phyloP scores from a whole-genome alignment of 192 early-diverging fungal species.

The Backusella sp. region DNA sequence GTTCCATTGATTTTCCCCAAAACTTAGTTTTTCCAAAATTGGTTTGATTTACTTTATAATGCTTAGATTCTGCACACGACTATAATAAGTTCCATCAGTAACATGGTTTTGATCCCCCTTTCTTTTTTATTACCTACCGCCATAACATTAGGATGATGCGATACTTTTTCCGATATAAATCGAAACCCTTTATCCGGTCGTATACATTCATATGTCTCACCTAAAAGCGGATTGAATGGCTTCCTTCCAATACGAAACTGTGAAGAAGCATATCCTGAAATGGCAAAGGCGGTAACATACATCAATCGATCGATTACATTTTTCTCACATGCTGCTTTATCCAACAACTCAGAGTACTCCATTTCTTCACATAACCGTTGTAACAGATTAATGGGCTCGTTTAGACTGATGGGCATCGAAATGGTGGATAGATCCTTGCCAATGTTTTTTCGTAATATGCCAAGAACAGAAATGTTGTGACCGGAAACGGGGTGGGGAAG shows the following conservation, averaged over 20 bases:
- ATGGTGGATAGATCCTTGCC: slow-evolving; percentile 95
- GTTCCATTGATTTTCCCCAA: slow-evolving; percentile 83
- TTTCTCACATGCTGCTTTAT: slow-evolving; percentile 59
- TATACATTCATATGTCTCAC: slow-evolving; percentile 93
- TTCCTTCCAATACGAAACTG: slow-evolving; percentile 82
- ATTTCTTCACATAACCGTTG: slow-evolving; percentile 92
- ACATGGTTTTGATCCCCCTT: slow-evolving; percentile 50
- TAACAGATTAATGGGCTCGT: slow-evolving; percentile 90
- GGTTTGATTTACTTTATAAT: slow-evolving; percentile 84
- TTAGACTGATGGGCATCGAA: slow-evolving; percentile 92
- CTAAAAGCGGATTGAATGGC: slow-evolving; percentile 90
- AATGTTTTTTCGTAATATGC: slow-evolving; percentile 85
- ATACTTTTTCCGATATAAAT: slow-evolving; percentile 94
- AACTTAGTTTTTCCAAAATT: slow-evolving; percentile 88
- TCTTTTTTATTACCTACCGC: slow-evolving; percentile 29
- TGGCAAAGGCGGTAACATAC: slow-evolving; percentile 80
- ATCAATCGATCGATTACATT: slow-evolving; percentile 74
- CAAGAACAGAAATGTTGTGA: slow-evolving; percentile 75
- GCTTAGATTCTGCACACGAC: slow-evolving; percentile 47
- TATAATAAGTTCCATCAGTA: slow-evolving; percentile 69
- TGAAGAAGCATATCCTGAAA: slow-evolving; percentile 81
- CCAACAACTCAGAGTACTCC: slow-evolving; percentile 81
- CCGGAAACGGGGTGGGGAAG: slow-evolving; percentile 78
- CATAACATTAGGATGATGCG: slow-evolving; percentile 93
- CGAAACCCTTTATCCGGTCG: slow-evolving; percentile 81